Conservation (phyloP, 257 asterid species). For the Ilex aquifolium region DNA sequence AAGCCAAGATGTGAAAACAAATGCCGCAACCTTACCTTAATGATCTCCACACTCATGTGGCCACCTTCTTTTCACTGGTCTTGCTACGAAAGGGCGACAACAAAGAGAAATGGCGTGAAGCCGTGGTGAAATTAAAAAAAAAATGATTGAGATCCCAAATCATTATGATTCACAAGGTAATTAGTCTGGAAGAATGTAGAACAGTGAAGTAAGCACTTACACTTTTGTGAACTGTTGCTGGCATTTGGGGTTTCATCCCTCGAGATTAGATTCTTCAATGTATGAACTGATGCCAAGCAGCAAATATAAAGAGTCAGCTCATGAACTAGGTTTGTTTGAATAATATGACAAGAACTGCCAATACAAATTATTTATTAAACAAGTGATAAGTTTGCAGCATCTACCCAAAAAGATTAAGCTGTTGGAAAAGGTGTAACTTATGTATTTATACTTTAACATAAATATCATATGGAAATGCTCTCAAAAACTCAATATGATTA, state of each 20-base stretch:
- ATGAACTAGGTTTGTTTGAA: too few species aligned
- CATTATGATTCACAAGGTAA: not conserved
- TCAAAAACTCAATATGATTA: too few species aligned
- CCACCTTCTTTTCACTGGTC: not conserved
- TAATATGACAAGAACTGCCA: not conserved
- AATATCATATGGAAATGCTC: too few species aligned
- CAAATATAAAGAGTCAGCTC: too few species aligned
- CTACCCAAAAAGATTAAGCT: not conserved
- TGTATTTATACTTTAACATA: not conserved
- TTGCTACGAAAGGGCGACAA: constrained; percentile 2
- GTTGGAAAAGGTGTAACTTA: not conserved
- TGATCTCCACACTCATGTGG: not conserved
- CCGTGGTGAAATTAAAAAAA: not conserved
- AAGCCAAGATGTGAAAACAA: too few species aligned
- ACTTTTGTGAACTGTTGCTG: not conserved
- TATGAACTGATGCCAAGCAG: too few species aligned
- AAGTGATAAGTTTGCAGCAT: not conserved
- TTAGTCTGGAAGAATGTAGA: not conserved
- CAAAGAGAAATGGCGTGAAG: constrained; percentile 1
- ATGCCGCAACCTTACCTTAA: too few species aligned
- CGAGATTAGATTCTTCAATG: not conserved
- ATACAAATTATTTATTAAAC: not conserved
- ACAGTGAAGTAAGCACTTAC: not conserved
- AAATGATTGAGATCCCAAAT: not conserved
- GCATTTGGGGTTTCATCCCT: not conserved